Evolutionary conservation across 164 flowering plant species (phyloP).

Genomic region (Echeveria elegans): DNA sequence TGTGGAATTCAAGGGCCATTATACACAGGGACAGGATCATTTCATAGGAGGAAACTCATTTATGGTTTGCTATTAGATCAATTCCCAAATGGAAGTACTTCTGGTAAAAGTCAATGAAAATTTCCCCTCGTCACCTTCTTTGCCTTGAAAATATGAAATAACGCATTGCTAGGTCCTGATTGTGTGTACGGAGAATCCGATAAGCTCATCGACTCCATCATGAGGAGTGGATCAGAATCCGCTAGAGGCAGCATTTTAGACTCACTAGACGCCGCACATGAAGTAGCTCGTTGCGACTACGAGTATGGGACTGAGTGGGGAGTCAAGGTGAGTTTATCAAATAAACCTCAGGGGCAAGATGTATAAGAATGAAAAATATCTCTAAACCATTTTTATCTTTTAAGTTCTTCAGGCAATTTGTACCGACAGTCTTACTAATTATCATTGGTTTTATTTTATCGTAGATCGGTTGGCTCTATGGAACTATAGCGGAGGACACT

Average conservation of each 20-base stretch:
- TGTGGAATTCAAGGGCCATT: slow-evolving; percentile 32
- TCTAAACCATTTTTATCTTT: too few relatives aligned
- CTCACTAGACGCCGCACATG: slow-evolving; percentile 25
- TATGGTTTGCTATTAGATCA: slow-evolving; percentile 34
- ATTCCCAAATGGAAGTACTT: neutral
- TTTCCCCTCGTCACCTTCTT: neutral
- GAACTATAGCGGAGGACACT: slow-evolving; percentile 41
- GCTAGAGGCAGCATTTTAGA: slow-evolving; percentile 9
- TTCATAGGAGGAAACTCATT: slow-evolving; percentile 32
- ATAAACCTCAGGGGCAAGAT: too few relatives aligned
- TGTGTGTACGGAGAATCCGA: slow-evolving; percentile 27
- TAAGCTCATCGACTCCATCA: slow-evolving; percentile 22
- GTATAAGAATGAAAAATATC: too few relatives aligned
- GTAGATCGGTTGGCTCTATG: slow-evolving; percentile 59
- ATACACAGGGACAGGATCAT: slow-evolving; percentile 34
- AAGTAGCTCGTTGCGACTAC: slow-evolving; percentile 33
- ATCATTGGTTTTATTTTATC: too few relatives aligned
- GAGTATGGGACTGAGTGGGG: slow-evolving; percentile 52
- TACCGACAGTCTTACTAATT: too few relatives aligned
- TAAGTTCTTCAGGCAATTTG: too few relatives aligned
- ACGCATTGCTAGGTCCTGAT: neutral
- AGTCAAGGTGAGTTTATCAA: slow-evolving; percentile 20
- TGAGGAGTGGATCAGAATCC: too few relatives aligned
- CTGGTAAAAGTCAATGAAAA: neutral
- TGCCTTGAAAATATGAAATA: neutral